phyloP scores from a whole-genome alignment of 768 basidiomycete genomes.

The Xerocomellus intermedius region DNA sequence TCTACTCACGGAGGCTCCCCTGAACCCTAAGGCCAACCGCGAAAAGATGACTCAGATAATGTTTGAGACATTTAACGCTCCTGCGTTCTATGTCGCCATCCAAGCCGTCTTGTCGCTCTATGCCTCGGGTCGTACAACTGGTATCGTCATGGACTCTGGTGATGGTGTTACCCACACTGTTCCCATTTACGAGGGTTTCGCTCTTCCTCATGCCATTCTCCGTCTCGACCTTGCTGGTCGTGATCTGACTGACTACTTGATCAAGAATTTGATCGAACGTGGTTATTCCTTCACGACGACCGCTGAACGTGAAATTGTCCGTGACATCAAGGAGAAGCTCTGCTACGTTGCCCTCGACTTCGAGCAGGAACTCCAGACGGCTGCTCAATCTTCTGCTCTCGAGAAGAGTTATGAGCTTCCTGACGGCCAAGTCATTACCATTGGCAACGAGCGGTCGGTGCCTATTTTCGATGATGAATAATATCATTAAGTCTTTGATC shows the following conservation, averaged over 20 bases:
- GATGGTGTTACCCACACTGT: slow-evolving; percentile 97
- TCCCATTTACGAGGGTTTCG: slow-evolving; percentile 94
- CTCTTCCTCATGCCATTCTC: slow-evolving; percentile 89
- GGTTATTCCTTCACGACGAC: slow-evolving; percentile 94
- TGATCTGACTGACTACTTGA: slow-evolving; percentile 81
- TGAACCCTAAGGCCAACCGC: slow-evolving; percentile 71
- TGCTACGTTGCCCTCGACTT: slow-evolving; percentile 95
- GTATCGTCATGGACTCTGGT: slow-evolving; percentile 93
- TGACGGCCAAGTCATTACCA: slow-evolving; percentile 90
- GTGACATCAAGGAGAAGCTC: slow-evolving; percentile 93
- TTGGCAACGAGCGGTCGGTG: slow-evolving; percentile 60
- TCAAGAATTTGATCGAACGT: slow-evolving; percentile 86
- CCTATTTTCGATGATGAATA: no score
- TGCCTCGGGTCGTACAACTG: slow-evolving; percentile 93
- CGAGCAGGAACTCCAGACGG: slow-evolving; percentile 89
- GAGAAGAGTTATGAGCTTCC: slow-evolving; percentile 96
- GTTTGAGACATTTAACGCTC: slow-evolving; percentile 77
- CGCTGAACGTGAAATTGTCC: slow-evolving; percentile 90
- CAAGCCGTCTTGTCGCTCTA: slow-evolving; percentile 78
- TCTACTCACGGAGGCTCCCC: slow-evolving; percentile 67
- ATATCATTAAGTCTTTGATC: not conserved
- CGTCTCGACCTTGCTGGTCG: slow-evolving; percentile 92
- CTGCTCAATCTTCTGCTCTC: slow-evolving; percentile 82
- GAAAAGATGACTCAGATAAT: slow-evolving; percentile 80
- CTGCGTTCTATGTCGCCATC: slow-evolving; percentile 73